phyloP scores from a whole-genome alignment of 2,329 filamentous ascomycete species.

The Drechslerella stenobrocha region DNA sequence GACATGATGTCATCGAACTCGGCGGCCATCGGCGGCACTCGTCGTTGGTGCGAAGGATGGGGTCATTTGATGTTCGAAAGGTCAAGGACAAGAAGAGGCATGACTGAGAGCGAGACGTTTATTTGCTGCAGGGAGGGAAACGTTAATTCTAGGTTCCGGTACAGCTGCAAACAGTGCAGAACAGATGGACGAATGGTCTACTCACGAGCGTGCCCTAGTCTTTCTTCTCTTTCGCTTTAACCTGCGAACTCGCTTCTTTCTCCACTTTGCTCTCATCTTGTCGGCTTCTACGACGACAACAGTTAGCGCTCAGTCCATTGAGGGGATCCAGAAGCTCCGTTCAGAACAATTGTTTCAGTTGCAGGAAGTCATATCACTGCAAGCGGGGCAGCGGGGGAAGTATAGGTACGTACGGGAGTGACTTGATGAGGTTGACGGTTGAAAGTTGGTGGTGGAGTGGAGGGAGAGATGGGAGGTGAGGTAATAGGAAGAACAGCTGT shows the following conservation, averaged over 20 bases:
- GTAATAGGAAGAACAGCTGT: slow-evolving; percentile 27
- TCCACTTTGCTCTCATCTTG: slow-evolving; percentile 92
- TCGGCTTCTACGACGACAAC: slow-evolving; percentile 24
- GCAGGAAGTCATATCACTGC: not conserved
- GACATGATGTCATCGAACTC: slow-evolving; percentile 7
- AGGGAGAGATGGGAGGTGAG: slow-evolving; percentile 21
- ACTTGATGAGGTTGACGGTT: slow-evolving; percentile 46
- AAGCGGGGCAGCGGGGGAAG: not conserved
- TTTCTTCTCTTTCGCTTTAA: slow-evolving; percentile 99
- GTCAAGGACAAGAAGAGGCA: slow-evolving; percentile 33
- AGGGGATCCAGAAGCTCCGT: too few species aligned
- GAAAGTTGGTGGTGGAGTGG: slow-evolving; percentile 29
- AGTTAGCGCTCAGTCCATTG: not conserved
- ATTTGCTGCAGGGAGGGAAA: slow-evolving; percentile 34
- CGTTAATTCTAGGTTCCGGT: too few species aligned
- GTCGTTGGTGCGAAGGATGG: not conserved
- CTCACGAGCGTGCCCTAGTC: slow-evolving; percentile 96
- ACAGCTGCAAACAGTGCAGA: not conserved
- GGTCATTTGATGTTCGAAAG: slow-evolving; percentile 31
- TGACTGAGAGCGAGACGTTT: slow-evolving; percentile 47
- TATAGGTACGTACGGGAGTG: slow-evolving; percentile 26
- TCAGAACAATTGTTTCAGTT: not conserved
- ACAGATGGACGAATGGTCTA: slow-evolving; percentile 50
- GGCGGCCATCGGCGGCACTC: slow-evolving; percentile 8
- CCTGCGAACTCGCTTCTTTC: slow-evolving; percentile 99